These are phyloP conservation scores for Pyrus pyrifolia DNA, from an alignment of 306 rosid genomes.

Conservation along the genomic window DNA sequence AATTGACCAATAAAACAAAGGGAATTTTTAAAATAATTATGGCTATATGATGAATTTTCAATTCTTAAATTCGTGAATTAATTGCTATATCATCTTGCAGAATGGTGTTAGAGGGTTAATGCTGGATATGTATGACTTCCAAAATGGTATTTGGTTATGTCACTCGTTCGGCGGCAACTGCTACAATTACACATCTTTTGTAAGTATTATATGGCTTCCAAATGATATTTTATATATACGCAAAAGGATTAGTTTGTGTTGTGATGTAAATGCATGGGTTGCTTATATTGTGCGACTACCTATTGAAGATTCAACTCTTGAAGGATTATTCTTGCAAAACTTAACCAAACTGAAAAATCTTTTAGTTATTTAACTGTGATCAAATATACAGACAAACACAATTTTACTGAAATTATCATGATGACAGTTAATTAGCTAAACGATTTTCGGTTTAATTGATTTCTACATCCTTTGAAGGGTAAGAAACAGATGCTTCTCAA, in stretches of 20 bases:
- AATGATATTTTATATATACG: background rate
- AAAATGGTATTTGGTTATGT: conserved; percentile 81
- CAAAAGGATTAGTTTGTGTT: background rate
- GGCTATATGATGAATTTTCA: background rate
- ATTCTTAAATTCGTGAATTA: background rate
- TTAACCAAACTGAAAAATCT: no score
- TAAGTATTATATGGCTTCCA: conserved; percentile 31
- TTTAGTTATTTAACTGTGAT: no score
- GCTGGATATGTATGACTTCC: conserved; percentile 89
- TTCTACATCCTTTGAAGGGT: background rate
- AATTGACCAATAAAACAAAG: no score
- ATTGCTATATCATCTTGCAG: conserved; percentile 35
- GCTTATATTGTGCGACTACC: no score
- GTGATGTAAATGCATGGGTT: background rate
- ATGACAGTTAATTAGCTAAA: no score
- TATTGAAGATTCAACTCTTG: no score
- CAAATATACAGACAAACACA: no score
- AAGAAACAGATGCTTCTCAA: no score
- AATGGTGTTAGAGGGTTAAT: conserved; percentile 82
- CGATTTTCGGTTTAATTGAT: background rate
- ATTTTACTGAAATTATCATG: no score
- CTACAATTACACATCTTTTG: conserved; percentile 83
- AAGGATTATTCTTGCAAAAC: no score
- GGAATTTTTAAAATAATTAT: no score
- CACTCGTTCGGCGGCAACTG: conserved; percentile 70